Conservation (phyloP, 768 basidiomycete species). For the Phanerodontia chrysosporium region DNA sequence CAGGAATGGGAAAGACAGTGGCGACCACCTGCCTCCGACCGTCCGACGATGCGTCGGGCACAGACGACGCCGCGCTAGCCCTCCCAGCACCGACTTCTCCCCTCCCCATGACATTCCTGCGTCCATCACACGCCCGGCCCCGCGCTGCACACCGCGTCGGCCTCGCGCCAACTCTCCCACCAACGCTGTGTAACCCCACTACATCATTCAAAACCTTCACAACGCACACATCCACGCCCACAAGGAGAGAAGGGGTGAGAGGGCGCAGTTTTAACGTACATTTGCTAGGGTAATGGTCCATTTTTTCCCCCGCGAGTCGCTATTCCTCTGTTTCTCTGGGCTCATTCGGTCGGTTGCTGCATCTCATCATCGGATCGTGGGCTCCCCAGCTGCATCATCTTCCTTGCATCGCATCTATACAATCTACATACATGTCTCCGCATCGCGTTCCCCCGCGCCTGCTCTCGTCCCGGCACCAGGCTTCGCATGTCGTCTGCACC, state of each 20-base stretch:
- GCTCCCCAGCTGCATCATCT: not conserved
- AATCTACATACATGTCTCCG: not conserved
- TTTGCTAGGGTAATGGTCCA: not conserved
- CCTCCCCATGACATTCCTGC: not conserved
- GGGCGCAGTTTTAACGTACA: not conserved
- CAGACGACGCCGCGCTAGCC: constrained; percentile 10
- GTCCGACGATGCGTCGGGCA: constrained; percentile 8
- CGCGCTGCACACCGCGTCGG: not conserved
- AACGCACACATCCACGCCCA: not conserved
- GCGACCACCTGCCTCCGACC: constrained; percentile 14
- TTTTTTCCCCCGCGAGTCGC: not conserved
- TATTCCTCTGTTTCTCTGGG: not conserved
- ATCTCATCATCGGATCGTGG: not conserved
- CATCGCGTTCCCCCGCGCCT: not conserved
- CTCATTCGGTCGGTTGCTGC: not conserved
- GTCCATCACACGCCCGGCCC: not conserved
- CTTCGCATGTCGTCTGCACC: not conserved
- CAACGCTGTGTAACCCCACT: not conserved
- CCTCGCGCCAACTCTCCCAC: not conserved
- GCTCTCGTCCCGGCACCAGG: not conserved
- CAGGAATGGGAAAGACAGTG: constrained; percentile 29
- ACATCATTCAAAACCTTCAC: not conserved
- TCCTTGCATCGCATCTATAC: not conserved
- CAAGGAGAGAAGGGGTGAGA: not conserved
- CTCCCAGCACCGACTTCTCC: constrained; percentile 13